A percentile compares a stretch with the other conserved stretches of the same genome.
Evolutionary conservation across 805 yeast species (phyloP).

Genomic region (Pichia ethanolica): DNA sequence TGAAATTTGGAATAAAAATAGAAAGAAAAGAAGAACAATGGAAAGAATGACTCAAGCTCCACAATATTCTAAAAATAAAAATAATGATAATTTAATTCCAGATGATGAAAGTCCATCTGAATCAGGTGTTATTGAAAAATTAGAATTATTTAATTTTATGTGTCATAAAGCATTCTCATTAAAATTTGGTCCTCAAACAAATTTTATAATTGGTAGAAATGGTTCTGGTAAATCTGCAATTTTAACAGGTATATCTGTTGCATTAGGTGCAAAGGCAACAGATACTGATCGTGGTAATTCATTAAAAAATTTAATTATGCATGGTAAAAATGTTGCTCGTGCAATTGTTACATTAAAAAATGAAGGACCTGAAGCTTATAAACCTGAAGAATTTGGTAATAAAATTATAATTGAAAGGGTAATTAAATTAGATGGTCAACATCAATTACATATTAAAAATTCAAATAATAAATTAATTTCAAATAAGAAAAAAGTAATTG

Average conservation of each 20-base stretch:
- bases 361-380: constrained; percentile 57
- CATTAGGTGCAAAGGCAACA: constrained; percentile 82
- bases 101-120: constrained; percentile 28
- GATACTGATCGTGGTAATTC: constrained; percentile 80
- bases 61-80: too few relatives aligned
- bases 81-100: constrained; percentile 1
- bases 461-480: constrained; percentile 47
- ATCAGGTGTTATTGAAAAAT: constrained; percentile 63
- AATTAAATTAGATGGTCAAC: constrained; percentile 45
- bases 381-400: constrained; percentile 59
- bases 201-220: constrained; percentile 82
- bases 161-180: constrained; percentile 79
- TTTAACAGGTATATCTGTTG: constrained; percentile 78
- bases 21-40: constrained; percentile 8
- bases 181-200: constrained; percentile 68
- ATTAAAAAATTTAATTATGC: constrained; percentile 62
- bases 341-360: constrained; percentile 60
- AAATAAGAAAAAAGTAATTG: constrained; percentile 56
- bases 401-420: constrained; percentile 64
- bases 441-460: constrained; percentile 48
- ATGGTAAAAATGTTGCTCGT: constrained; percentile 64
- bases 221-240: constrained; percentile 92
- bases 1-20: constrained; percentile 11
- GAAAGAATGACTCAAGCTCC: constrained; percentile 20
- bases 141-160: constrained; percentile 73